Evolutionary conservation across 2,329 filamentous ascomycete species (phyloP), one percentile per base, ranked within the genome.

Genomic region (Microcera coccophila): DNA sequence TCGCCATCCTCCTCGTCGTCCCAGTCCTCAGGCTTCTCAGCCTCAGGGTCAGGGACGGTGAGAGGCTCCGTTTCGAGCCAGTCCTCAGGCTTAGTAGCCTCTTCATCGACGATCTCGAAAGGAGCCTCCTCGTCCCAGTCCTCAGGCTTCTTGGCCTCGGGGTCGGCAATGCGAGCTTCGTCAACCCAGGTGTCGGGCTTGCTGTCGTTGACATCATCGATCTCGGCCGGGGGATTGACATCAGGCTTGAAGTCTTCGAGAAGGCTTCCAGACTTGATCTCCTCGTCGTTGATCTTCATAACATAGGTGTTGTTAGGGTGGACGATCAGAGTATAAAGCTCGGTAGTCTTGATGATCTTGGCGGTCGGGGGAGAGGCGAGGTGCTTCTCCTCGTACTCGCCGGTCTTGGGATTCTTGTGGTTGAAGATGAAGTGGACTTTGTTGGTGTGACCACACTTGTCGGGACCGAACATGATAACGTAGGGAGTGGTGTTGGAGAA

Each of bases 331-430:
- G 93, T 97, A 80, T 98, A 98, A 51, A 98, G 85, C 69, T 91
- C 85, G 51, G 87, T 87, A 52, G 88, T 85, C 84, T 96, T 97
- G 75, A 83, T 78, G 62, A 95, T 93, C 67, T 84, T 86, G 65
- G 90, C 90, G 46, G 84, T 78, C 49, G 93, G 90, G 53, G 91
- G 85, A 60, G 79, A 79, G 66, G 80, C 82, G 53, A 98, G 80
- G 74, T 98, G 93, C 85, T 98, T 98, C 87, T 98, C 93, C 81
- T 98, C 91, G 64, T 98, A 98, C 72, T 96, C 89, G 75, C 91
- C 91, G 36, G 90, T 96, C 87, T 95, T 96, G 66, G 93, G 93
- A 82, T 97, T 98, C 87, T 97, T 98, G 86, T 98, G 93, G 74
- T 94, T 93, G 83, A 98, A 95, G 71, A 98, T 98, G 76, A 98